phyloP scores from a whole-genome alignment of 176 grass and related monocot genomes.

The Microstegium vimineum region DNA sequence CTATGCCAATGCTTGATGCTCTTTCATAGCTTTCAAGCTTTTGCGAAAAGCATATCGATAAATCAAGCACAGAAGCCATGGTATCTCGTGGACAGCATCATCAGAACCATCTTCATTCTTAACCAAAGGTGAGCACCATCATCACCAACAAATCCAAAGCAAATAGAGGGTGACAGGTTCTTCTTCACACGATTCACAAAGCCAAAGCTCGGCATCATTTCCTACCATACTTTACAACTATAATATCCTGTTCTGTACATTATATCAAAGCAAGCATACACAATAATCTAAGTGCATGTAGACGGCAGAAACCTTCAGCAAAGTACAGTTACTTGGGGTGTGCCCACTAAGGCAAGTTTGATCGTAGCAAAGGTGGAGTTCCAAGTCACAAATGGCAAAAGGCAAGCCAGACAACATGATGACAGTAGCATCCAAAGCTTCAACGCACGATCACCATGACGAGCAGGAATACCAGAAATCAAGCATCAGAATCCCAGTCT shows the following conservation, averaged over 20 bases:
- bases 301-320: slow-evolving; percentile 6
- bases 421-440: slow-evolving; percentile 31
- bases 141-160: slow-evolving; percentile 26
- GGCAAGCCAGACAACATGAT: slow-evolving; percentile 24
- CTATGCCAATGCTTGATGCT: slow-evolving; percentile 15
- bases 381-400: slow-evolving; percentile 26
- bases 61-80: slow-evolving; percentile 16
- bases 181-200: slow-evolving; percentile 24
- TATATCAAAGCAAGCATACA: slow-evolving; percentile 6
- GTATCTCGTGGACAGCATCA: slow-evolving; percentile 25
- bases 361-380: slow-evolving; percentile 21
- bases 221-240: neutral
- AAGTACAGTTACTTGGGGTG: slow-evolving; percentile 3
- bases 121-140: slow-evolving; percentile 17
- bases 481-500: slow-evolving; percentile 40
- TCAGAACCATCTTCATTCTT: slow-evolving; percentile 9
- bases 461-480: slow-evolving; percentile 16
- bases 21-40: slow-evolving; percentile 37
- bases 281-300: slow-evolving; percentile 15
- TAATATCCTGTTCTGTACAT: slow-evolving; percentile 2
- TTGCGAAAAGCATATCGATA: slow-evolving; percentile 16
- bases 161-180: slow-evolving; percentile 13
- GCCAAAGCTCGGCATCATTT: slow-evolving; percentile 15
- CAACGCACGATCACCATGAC: slow-evolving; percentile 10
- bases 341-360: slow-evolving; percentile 20